Percentiles rank a stretch among this genome's conserved stretches.
Conservation (phyloP, 768 basidiomycete species). For the Lactarius deliciosus region DNA sequence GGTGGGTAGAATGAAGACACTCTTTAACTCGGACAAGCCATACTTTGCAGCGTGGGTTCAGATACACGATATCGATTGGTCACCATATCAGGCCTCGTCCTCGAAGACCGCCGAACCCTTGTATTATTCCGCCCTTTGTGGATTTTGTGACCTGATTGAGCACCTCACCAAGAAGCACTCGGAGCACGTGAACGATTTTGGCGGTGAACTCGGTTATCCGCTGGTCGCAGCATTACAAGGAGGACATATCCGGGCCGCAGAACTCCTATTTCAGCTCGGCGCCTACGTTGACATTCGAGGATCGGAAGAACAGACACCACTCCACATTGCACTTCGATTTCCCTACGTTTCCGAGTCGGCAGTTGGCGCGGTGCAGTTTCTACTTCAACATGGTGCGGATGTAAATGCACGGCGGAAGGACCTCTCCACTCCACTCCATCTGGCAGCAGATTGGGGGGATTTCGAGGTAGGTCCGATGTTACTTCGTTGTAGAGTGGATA, state of each 20-base stretch:
- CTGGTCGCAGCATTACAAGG: neutral
- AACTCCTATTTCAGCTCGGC: neutral
- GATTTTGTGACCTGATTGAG: neutral
- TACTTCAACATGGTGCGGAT: neutral
- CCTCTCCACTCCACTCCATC: neutral
- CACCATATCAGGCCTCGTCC: neutral
- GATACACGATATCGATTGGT: neutral
- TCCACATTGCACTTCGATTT: neutral
- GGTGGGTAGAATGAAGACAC: neutral
- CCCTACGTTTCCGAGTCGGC: rapidly evolving
- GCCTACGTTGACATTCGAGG: neutral
- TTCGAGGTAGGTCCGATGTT: neutral
- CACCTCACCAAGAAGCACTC: neutral
- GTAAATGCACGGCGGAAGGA: neutral
- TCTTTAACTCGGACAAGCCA: neutral
- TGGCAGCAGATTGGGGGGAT: neutral
- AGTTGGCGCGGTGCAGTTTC: neutral
- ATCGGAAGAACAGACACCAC: neutral
- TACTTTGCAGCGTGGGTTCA: neutral
- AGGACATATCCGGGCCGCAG: neutral
- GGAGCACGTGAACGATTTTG: neutral
- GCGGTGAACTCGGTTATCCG: neutral
- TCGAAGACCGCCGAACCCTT: neutral
- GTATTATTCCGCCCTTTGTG: neutral
- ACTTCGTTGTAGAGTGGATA: neutral